A percentile compares a stretch with the other conserved stretches of the same genome.
Evolutionary conservation across 169 alveolate species (phyloP).

Genomic region (Eimeria necatrix): DNA sequence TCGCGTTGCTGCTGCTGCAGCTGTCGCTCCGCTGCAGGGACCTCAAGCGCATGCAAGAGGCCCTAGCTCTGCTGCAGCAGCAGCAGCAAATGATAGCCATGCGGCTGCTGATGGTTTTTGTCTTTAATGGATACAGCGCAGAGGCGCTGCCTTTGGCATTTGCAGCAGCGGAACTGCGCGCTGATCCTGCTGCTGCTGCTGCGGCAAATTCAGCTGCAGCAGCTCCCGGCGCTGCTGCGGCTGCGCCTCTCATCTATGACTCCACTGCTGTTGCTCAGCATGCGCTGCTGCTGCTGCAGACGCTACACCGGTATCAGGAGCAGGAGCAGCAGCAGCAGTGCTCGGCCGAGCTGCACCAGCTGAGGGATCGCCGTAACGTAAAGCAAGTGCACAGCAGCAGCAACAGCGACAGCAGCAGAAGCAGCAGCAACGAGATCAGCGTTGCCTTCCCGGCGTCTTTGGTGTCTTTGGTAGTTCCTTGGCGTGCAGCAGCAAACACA

Average conservation of each 20-base stretch:
- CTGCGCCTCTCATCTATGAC: constrained; percentile 4
- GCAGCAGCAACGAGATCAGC: constrained; percentile 30
- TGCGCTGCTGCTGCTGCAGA: constrained; percentile 34
- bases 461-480: constrained; percentile 48
- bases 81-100: constrained; percentile 75
- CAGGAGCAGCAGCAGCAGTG: constrained; percentile 61
- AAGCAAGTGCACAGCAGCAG: constrained; percentile 23
- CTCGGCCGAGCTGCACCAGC: constrained; percentile 23
- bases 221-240: neutral
- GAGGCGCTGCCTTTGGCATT: constrained; percentile 56
- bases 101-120: constrained; percentile 63
- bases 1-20: constrained; percentile 68
- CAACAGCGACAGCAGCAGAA: constrained; percentile 42
- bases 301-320: constrained; percentile 31
- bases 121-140: constrained; percentile 68
- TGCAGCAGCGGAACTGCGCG: neutral
- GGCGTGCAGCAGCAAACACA: constrained; percentile 10
- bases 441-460: neutral
- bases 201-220: neutral
- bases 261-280: constrained; percentile 48
- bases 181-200: constrained; percentile 19
- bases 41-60: constrained; percentile 44
- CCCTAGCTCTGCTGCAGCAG: constrained; percentile 67
- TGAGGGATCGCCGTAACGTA: constrained; percentile 12
- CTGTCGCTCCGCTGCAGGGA: constrained; percentile 72